phyloP scores from a whole-genome alignment of 2,329 filamentous ascomycete genomes.

The Aureobasidium sp. region DNA sequence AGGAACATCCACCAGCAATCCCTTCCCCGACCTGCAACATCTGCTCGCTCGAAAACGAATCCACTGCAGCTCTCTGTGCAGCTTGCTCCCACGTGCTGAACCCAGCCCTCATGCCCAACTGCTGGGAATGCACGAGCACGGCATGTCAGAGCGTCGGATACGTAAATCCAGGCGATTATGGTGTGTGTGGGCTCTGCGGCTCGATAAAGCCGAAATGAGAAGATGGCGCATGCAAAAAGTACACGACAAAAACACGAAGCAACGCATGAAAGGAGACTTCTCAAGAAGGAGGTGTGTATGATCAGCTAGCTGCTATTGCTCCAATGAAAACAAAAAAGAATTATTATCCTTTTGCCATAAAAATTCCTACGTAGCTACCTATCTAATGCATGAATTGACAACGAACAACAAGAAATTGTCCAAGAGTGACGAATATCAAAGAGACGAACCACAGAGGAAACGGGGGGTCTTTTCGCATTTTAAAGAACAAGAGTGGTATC shows the following conservation, averaged over 20 bases:
- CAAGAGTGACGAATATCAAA: not conserved
- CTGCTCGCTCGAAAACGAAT: constrained; percentile 62
- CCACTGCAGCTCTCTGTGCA: constrained; percentile 51
- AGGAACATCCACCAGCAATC: not conserved
- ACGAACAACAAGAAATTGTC: not conserved
- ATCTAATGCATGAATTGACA: not conserved
- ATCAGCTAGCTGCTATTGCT: not conserved
- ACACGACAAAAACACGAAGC: not conserved
- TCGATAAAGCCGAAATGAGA: not conserved
- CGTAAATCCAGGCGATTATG: constrained; percentile 62
- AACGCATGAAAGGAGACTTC: not conserved
- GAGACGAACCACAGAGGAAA: not conserved
- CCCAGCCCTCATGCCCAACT: constrained; percentile 42
- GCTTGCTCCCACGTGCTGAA: constrained; percentile 66
- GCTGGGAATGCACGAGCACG: constrained; percentile 58
- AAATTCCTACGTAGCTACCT: not conserved
- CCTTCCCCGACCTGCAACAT: constrained; percentile 43
- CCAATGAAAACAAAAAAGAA: not conserved
- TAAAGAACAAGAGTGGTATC: constrained; percentile 5
- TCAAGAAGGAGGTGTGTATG: not conserved
- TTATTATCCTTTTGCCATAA: not conserved
- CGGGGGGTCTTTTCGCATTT: not conserved
- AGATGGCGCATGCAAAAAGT: not conserved
- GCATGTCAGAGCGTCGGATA: constrained; percentile 54
- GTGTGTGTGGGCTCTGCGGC: constrained; percentile 64